Evolutionary conservation across 2,329 filamentous ascomycete species (phyloP), one percentile per base, ranked within the genome.

Genomic region (Epichloe brachyelytri): DNA sequence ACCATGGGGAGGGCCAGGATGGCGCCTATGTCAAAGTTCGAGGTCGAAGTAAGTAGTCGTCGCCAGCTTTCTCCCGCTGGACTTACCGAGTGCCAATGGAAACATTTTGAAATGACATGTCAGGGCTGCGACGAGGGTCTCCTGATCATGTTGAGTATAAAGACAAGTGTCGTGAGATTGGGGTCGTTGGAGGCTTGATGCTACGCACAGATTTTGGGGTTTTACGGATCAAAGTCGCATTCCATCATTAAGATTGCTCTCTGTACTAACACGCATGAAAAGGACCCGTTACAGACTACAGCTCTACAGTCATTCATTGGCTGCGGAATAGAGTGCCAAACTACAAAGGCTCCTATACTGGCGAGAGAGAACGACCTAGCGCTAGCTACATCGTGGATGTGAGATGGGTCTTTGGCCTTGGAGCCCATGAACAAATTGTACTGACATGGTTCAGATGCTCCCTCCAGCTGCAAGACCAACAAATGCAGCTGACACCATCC

Each of bases 261-360:
- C 15, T 12, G 40, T 49, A 54, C 60, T 65, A 48, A 58, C 50
- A 8, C 34, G 37, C 34, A 38, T 48, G 14, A 47, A 33, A 49
- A 95, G 88, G 89, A 56, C 86, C 89, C 43, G 88, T 95, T 14
- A 96, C 90, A 43, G 90, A 96, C 68, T 95, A 95, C 76, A 86
- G 88, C 61, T 85, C 90, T 22, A 93, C 88, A 10, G 79, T 95
- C 65, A 83, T 86, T 49, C 87, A 94, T 68, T 98, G 88, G 87
- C 88, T 95, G 78, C 85, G 86, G 62, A 81, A 88, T 62, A 82
- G 91, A 51, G 78, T 61, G 8, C 65, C 68, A 30, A 82, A 82
- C 58, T 91, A 87, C 69, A 85, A 83, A 63, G 82, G 83, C 52
- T 74, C 78, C 5, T 83, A 82, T 59, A 74, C 75, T 54, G 81